Base-by-base conservation (phyloP, 129 eudicot species). In the Heracleum sosnowskyi region DNA sequence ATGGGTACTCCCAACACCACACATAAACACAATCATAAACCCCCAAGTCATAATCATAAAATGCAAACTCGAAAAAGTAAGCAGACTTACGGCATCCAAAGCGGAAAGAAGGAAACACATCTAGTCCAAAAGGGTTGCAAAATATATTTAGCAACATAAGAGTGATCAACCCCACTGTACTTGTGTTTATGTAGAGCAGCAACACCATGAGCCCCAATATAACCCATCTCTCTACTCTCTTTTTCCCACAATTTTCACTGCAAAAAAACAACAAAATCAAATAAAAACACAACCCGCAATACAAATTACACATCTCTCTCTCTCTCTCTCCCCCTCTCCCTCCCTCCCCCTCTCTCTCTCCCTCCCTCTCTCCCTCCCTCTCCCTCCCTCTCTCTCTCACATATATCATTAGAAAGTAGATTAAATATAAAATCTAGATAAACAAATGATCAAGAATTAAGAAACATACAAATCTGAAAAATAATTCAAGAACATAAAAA, bases 1-100 rank as follows among this genome's bases (percentile, higher is more conserved):
- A 20, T 0, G 9, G 29, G 12, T 24, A 53, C 11, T 53, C 12
- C 62, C 62, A 53, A 20, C 2, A 22, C n/a, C n/a, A 29, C 39
- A 66, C 36, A 63, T 12, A 29, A 64, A 6, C 9, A 53, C 31
- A 51, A 51, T 51, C 60, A 18, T 24, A 11, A 55, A n/a, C 13
- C 11, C 31, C 29, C 4, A 24, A 24, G n/a, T 9, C 31, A 55
- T 10, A 57, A 0, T 44, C 10, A 42, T 40, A 28, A 15, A 29
- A 60, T 9, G 22, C 41, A 12, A 53, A 53, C 8, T 22, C 7
- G 8, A 22, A 53, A 22, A 13, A 4, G 16, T 39, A 15, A 60
- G 72, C 73, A 91, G 93, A 89, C 99, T 88, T 85, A 96, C 99
- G 99, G 97, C 99, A 96, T 96, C 99, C 99, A 96, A 41, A 96